A percentile compares a stretch with the other conserved stretches of the same genome.
Conservation (phyloP, 1,284 basidiomycete species). For the Marasmius sp. region DNA sequence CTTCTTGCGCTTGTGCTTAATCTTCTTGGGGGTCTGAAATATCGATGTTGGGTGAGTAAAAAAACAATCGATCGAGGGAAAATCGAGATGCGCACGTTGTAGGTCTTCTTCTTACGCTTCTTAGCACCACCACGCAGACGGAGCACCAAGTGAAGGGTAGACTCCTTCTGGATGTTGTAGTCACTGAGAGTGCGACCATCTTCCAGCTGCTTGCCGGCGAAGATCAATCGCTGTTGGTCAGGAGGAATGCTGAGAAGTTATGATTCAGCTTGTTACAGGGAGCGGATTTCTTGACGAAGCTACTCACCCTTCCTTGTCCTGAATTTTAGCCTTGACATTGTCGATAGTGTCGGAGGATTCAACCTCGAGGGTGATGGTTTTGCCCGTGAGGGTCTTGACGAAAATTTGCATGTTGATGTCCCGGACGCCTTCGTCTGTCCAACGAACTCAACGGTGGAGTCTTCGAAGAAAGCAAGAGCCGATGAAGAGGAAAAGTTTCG, state of each 20-base stretch:
- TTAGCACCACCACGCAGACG: constrained; percentile 95
- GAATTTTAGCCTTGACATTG: constrained; percentile 96
- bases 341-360: constrained; percentile 97
- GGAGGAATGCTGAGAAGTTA: constrained; percentile 73
- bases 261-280: neutral
- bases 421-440: constrained; percentile 78
- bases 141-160: constrained; percentile 94
- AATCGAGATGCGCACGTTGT: constrained; percentile 62
- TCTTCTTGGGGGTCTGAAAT: constrained; percentile 94
- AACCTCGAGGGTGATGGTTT: constrained; percentile 98
- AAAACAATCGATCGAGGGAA: neutral
- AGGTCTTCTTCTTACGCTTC: constrained; percentile 99
- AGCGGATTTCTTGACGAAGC: constrained; percentile 4
- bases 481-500: neutral
- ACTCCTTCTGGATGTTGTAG: constrained; percentile 94
- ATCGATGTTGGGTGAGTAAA: constrained; percentile 10
- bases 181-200: constrained; percentile 89
- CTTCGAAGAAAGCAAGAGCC: constrained; percentile 71
- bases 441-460: constrained; percentile 84
- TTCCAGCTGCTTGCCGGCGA: constrained; percentile 98
- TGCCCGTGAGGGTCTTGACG: constrained; percentile 97
- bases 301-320: constrained; percentile 89
- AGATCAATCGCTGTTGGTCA: constrained; percentile 97
- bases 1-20: constrained; percentile 99
- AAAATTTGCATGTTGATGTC: constrained; percentile 84